Percentiles rank a stretch among this genome's conserved stretches.
phyloP scores from a whole-genome alignment of 441 rosid genomes.

The Hura crepitans region DNA sequence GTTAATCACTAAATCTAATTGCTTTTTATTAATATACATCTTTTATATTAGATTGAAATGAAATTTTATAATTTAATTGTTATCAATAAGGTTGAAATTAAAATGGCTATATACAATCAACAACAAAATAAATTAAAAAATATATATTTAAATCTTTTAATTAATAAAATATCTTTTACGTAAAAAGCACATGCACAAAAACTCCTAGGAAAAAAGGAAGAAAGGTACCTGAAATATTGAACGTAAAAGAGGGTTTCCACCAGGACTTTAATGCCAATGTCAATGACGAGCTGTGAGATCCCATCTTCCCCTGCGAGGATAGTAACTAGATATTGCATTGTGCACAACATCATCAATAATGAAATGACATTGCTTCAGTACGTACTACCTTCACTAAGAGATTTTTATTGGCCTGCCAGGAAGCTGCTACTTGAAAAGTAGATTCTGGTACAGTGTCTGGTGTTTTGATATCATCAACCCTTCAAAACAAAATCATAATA shows the following conservation, averaged over 20 bases:
- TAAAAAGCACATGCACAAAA: no score
- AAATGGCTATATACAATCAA: no score
- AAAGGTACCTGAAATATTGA: constrained; percentile 64
- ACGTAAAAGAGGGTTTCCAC: constrained; percentile 94
- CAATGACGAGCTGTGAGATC: constrained; percentile 73
- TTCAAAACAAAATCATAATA: constrained; percentile 26
- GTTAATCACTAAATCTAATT: no score
- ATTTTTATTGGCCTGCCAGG: constrained; percentile 98
- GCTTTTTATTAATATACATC: no score
- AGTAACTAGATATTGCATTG: neutral
- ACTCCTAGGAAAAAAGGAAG: no score
- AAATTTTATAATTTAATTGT: no score
- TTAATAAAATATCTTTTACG: no score
- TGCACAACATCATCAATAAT: neutral
- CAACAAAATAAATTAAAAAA: no score
- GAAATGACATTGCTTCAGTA: constrained; percentile 9
- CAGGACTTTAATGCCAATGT: constrained; percentile 88
- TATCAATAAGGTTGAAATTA: no score
- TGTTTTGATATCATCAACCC: constrained; percentile 60
- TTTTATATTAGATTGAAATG: no score
- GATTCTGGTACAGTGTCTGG: constrained; percentile 49
- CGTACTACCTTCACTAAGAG: constrained; percentile 68
- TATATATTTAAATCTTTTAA: no score
- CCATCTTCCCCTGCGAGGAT: constrained; percentile 70
- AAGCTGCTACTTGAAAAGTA: constrained; percentile 82